A percentile compares a stretch with the other conserved stretches of the same genome.
Conservation (phyloP, 1,284 basidiomycete genomes). For the Sphagnurus paluster region DNA sequence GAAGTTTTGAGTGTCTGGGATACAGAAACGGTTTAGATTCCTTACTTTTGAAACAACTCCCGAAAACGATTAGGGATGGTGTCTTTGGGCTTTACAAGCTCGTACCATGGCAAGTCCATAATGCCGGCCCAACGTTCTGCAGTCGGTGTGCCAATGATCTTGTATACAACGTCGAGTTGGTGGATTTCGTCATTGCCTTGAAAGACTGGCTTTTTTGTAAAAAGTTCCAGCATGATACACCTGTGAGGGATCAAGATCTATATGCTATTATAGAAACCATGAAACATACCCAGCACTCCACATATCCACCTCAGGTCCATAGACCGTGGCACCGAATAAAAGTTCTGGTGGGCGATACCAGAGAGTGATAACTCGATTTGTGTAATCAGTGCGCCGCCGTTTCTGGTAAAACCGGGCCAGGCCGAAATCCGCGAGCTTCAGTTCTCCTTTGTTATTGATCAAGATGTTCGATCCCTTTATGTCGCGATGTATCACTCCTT, state of each 20-base stretch:
- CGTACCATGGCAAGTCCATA: slow-evolving; percentile 92
- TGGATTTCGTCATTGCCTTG: slow-evolving; percentile 97
- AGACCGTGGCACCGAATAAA: slow-evolving; percentile 93
- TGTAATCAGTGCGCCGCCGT: slow-evolving; percentile 88
- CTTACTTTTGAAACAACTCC: slow-evolving; percentile 78
- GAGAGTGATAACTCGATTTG: slow-evolving; percentile 97
- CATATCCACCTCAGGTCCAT: slow-evolving; percentile 99
- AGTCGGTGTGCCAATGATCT: slow-evolving; percentile 87
- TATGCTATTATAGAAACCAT: neutral
- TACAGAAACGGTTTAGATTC: too few species aligned
- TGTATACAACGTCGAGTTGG: slow-evolving; percentile 92
- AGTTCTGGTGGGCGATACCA: slow-evolving; percentile 99
- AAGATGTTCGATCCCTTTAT: slow-evolving; percentile 99
- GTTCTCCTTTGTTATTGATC: slow-evolving; percentile 88
- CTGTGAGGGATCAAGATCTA: slow-evolving; percentile 41
- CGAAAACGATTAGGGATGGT: slow-evolving; percentile 72
- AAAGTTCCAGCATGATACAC: slow-evolving; percentile 98
- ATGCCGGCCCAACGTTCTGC: slow-evolving; percentile 84
- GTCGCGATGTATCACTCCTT: slow-evolving; percentile 95
- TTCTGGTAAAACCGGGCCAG: slow-evolving; percentile 97
- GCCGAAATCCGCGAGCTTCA: slow-evolving; percentile 98
- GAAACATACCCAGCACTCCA: slow-evolving; percentile 93
- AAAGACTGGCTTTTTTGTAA: slow-evolving; percentile 92
- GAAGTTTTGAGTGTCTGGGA: neutral
- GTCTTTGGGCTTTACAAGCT: slow-evolving; percentile 91